Evolutionary conservation across 768 basidiomycete species (phyloP).

Genomic region (Lyophyllum decastes): DNA sequence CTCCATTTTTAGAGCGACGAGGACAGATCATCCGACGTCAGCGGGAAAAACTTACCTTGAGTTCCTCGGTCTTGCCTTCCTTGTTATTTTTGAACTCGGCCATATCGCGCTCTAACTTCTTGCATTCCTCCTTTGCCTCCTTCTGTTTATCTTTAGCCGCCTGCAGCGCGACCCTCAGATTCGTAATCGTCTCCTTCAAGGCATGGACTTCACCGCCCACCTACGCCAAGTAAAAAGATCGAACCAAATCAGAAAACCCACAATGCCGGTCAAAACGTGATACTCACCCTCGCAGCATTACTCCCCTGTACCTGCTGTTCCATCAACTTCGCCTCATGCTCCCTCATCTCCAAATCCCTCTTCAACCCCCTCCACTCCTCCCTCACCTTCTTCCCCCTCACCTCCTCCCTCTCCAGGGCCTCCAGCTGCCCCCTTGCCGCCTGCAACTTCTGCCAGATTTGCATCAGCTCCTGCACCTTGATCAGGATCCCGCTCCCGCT

Average conservation of each 20-base stretch:
- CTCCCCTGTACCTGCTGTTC: conserved; percentile 87
- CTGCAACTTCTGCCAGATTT: conserved; percentile 59
- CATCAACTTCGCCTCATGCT: conserved; percentile 81
- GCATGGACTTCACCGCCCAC: conserved; percentile 79
- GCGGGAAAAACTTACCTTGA: conserved; percentile 61
- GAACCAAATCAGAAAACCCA: background rate
- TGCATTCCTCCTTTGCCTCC: conserved; percentile 72
- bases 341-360: conserved; percentile 84
- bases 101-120: conserved; percentile 95
- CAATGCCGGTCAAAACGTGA: background rate
- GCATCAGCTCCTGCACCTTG: conserved; percentile 80
- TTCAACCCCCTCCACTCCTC: conserved; percentile 61
- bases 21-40: background rate
- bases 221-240: conserved; percentile 37
- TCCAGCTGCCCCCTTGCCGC: conserved; percentile 49
- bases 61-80: conserved; percentile 92
- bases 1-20: too few relatives aligned
- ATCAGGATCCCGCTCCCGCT: conserved; percentile 72
- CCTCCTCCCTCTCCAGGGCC: conserved; percentile 57
- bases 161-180: conserved; percentile 59
- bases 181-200: conserved; percentile 61
- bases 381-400: conserved; percentile 48
- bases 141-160: conserved; percentile 76
- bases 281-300: conserved; percentile 82
- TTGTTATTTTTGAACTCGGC: conserved; percentile 98